A percentile compares a stretch with the other conserved stretches of the same genome.
Conservation (phyloP, 2,329 filamentous ascomycete species). For the Phaeophleospora eucalypticola region DNA sequence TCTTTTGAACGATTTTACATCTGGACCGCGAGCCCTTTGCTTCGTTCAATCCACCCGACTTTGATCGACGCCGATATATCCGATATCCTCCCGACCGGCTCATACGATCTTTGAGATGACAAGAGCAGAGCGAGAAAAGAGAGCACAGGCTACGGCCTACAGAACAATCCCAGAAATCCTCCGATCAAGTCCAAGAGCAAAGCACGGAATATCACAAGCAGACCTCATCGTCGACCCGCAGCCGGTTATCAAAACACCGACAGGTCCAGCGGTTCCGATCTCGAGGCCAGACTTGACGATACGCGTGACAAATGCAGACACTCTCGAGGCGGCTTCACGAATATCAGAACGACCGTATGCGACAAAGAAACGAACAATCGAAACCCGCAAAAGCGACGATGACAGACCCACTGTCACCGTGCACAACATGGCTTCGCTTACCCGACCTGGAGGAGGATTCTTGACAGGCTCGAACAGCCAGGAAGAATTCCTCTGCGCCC, state of each 20-base stretch:
- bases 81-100: not conserved
- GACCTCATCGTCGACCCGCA: slow-evolving; percentile 46
- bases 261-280: slow-evolving; percentile 9
- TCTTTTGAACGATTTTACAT: not conserved
- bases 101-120: slow-evolving; percentile 9
- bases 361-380: slow-evolving; percentile 18
- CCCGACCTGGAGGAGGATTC: slow-evolving; percentile 59
- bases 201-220: slow-evolving; percentile 50
- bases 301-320: slow-evolving; percentile 49
- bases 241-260: slow-evolving; percentile 20
- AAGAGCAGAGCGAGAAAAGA: slow-evolving; percentile 23
- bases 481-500: slow-evolving; percentile 59
- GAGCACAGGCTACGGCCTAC: slow-evolving; percentile 53
- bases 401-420: slow-evolving; percentile 47
- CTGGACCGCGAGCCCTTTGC: not conserved
- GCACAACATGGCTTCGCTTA: slow-evolving; percentile 62
- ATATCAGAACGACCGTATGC: slow-evolving; percentile 23
- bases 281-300: slow-evolving; percentile 34
- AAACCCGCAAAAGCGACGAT: slow-evolving; percentile 21
- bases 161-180: slow-evolving; percentile 56
- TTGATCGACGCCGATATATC: no score
- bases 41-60: not conserved
- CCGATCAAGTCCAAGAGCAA: slow-evolving; percentile 51
- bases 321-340: slow-evolving; percentile 48
- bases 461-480: slow-evolving; percentile 57